Evolutionary conservation across 2,329 filamentous ascomycete species (phyloP), one percentile per base, ranked within the genome.

Genomic region (Tolypocladium paradoxum): DNA sequence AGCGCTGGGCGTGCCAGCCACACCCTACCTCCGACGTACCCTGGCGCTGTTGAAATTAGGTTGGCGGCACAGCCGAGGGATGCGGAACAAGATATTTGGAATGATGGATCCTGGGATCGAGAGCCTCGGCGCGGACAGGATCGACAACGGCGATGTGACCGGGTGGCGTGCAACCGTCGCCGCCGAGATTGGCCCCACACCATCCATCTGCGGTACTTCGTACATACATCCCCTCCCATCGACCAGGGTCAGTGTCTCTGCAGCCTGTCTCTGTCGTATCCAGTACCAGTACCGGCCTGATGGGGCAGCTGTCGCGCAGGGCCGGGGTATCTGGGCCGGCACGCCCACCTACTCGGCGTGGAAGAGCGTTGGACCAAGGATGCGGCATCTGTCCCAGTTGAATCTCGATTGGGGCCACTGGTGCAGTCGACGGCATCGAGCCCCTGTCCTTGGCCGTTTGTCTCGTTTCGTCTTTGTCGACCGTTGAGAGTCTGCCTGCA

Each of bases 381-480:
- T 45, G 18, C n/a, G n/a, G 27, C 8, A 16, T 37, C n/a, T 38
- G 50, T 52, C 43, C 50, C 50, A 37, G 50, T 27, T 50, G 36
- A 43, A 50, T 50, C 49, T 50, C 49, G 49, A 50, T 43, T 36
- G 49, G n/a, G 49, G 14, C 49, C 24, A n/a, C 33, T 29, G 29
- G 2, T 5, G 29, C 29, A 12, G 11, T 14, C 11, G 33, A 14
- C 11, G 31, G 31, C 31, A 33, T 33, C 9, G 33, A 12, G 12
- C 33, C 33, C 12, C 33, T 14, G 33, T 34, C 33, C 12, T 34
- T 14, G 33, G 33, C 33, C 12, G 33, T 12, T 14, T 34, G 33
- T 34, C 33, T 14, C 12, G 11, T 33, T 14, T 14, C 33, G 14
- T 34, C 36, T 20, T 7, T 4, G 18, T 37, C 4, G 18, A n/a